Conservation (phyloP, 2,329 filamentous ascomycete genomes). For the Coniochaeta hoffmannii region DNA sequence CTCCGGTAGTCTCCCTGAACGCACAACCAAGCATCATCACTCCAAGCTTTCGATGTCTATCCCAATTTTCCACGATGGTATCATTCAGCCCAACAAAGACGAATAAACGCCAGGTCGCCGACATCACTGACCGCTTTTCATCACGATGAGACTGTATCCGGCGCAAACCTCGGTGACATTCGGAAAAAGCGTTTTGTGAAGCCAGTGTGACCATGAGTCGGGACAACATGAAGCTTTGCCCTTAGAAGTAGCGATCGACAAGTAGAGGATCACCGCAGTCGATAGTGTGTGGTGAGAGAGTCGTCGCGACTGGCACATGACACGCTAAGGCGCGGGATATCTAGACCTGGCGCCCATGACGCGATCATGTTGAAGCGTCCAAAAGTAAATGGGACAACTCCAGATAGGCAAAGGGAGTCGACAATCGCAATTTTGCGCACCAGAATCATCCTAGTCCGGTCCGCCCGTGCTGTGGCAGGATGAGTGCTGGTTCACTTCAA, state of each 20-base stretch:
- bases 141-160: background rate
- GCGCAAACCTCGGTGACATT: background rate
- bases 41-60: background rate
- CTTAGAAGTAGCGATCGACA: background rate
- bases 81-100: background rate
- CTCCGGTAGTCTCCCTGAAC: too few species aligned
- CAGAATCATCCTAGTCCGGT: background rate
- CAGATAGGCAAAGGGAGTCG: background rate
- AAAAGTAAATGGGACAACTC: background rate
- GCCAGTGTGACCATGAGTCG: background rate
- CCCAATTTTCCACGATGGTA: slow-evolving; percentile 1
- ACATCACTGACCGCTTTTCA: background rate
- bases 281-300: background rate
- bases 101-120: background rate
- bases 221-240: background rate
- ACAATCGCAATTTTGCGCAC: background rate
- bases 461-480: background rate
- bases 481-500: background rate
- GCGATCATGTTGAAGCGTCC: background rate
- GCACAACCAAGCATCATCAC: background rate
- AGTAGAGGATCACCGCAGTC: background rate
- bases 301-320: background rate
- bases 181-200: background rate
- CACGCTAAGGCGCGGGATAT: background rate
- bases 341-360: background rate